Evolutionary conservation across 2,329 filamentous ascomycete genomes (phyloP), one percentile per base, ranked within the genome.

Genomic region (Penicillium freii): DNA sequence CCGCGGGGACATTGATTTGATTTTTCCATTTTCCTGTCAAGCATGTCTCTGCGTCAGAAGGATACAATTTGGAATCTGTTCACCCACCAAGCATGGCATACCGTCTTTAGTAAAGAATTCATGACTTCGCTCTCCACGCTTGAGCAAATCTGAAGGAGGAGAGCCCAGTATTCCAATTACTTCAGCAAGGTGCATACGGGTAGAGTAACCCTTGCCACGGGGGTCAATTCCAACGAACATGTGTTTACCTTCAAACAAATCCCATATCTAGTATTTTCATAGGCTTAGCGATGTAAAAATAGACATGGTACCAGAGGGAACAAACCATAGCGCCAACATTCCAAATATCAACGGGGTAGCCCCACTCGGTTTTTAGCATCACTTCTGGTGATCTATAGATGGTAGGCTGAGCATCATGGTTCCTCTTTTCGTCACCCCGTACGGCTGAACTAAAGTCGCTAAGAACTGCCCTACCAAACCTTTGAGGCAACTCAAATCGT

Each of bases 271-370:
- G 13, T 48, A 51, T 51, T 60, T 17, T 19, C 19, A 11, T 43
- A 4, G 9, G 13, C 9, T 51, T 34, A 51, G 49, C 19, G n/a
- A 29, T 3, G 21, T 48, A 11, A 38, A 6, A 19, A 13, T 19
- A 27, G 11, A 38, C 15, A 19, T 9, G 10, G 40, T 56, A 36
- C 25, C 7, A 42, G 6, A 42, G 3, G 13, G 52, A 19, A 55
- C 74, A 68, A 66, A 81, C 79, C 79, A 83, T 76, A 46, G 73
- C 74, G 0, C 78, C 80, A 4, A 75, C 70, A 57, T 79, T 81
- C 80, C 80, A 84, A 51, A 82, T 79, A 65, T 83, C 80, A 33
- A 82, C 67, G 11, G 71, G 62, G 51, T 78, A 80, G 3, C 66
- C 70, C 80, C 80, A 83, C 0, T 73, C 69, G 0, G 69, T 68